These are phyloP conservation scores for Auricularia heimuer DNA, from an alignment of 768 basidiomycete species.

Conservation along the genomic window DNA sequence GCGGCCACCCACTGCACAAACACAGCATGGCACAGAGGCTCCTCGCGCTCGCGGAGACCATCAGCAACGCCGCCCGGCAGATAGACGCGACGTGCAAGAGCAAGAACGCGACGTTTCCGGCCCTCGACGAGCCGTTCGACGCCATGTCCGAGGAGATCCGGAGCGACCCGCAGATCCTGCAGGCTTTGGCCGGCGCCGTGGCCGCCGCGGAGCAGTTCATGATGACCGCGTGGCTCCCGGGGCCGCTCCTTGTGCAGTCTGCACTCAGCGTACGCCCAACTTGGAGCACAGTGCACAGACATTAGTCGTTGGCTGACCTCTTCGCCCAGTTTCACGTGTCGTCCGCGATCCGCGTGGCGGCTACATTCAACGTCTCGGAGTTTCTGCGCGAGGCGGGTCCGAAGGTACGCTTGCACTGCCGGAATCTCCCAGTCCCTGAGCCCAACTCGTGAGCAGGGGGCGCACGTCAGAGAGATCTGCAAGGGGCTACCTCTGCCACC, in stretches of 20 bases:
- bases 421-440: background rate
- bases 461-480: constrained; percentile 30
- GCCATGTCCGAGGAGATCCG: background rate
- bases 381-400: background rate
- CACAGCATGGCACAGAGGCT: background rate
- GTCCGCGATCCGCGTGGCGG: background rate
- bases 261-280: background rate
- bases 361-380: background rate
- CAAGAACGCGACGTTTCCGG: background rate
- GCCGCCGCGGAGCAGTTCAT: background rate
- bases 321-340: background rate
- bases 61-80: background rate
- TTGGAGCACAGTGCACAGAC: background rate
- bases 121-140: background rate
- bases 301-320: background rate
- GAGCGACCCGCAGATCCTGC: background rate
- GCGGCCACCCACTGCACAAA: too few relatives aligned
- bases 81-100: background rate
- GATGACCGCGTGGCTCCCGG: background rate
- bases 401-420: background rate
- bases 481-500: constrained; percentile 21
- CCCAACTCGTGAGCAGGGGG: background rate
- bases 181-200: background rate
- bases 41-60: background rate
- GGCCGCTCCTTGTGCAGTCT: background rate